phyloP scores from a whole-genome alignment of 495 filamentous ascomycete species.

The Melanomma pulvis-pyrius region DNA sequence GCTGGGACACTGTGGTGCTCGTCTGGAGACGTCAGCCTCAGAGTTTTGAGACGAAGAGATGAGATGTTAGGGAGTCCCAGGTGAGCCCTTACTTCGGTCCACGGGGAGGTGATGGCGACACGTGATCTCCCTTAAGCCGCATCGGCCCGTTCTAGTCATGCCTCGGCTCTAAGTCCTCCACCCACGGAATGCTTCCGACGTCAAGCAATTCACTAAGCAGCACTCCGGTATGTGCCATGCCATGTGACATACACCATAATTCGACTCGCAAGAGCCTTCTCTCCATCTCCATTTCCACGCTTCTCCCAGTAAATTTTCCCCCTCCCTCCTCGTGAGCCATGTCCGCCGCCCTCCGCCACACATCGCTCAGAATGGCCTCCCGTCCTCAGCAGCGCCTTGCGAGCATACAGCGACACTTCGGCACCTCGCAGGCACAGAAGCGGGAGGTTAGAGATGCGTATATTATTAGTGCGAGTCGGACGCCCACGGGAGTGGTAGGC shows the following conservation, averaged over 20 bases:
- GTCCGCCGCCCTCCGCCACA: slow-evolving; percentile 22
- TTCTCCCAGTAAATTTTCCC: slow-evolving; percentile 1
- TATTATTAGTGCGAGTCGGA: slow-evolving; percentile 84
- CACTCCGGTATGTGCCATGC: slow-evolving; percentile 30
- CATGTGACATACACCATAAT: slow-evolving; percentile 19
- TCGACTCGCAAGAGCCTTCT: slow-evolving; percentile 21
- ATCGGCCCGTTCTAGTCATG: slow-evolving; percentile 15
- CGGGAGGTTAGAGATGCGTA: slow-evolving; percentile 86
- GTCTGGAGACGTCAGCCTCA: no score
- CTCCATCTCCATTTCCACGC: neutral
- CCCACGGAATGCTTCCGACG: slow-evolving; percentile 1
- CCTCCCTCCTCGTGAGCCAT: slow-evolving; percentile 8
- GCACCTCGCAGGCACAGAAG: slow-evolving; percentile 21
- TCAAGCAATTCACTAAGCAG: slow-evolving; percentile 9
- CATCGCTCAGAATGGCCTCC: slow-evolving; percentile 29
- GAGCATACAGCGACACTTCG: slow-evolving; percentile 33
- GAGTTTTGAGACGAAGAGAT: no score
- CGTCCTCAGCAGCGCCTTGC: slow-evolving; percentile 34
- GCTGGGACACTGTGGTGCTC: neutral
- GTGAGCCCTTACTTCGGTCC: no score
- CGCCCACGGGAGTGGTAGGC: slow-evolving; percentile 80
- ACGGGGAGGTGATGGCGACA: neutral
- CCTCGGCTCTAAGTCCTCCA: slow-evolving; percentile 20
- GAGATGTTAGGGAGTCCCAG: no score
- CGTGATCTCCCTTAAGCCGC: slow-evolving; percentile 12